Conservation (phyloP, 352 stramenopile genomes). For the Peronosclerospora sorghi region DNA sequence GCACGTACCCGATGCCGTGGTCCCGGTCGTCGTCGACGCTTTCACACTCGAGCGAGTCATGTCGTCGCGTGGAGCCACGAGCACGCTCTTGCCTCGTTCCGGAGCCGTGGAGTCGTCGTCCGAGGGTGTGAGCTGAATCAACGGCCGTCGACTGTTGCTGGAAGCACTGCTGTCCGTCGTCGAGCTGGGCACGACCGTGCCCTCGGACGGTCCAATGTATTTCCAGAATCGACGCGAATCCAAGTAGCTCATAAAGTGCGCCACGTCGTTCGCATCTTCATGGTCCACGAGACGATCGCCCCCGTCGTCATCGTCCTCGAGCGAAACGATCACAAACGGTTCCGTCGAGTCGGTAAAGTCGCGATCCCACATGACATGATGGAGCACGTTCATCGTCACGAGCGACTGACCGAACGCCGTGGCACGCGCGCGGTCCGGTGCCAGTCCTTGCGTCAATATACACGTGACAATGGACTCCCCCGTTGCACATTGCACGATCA, state of each 20-base stretch:
- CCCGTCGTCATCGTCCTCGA: conserved; percentile 22
- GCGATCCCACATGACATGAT: conserved; percentile 79
- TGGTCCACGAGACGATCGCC: neutral
- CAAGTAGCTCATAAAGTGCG: conserved; percentile 75
- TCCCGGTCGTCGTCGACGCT: too few species aligned
- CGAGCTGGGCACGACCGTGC: conserved; percentile 10
- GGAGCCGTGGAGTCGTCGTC: conserved; percentile 14
- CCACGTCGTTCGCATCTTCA: conserved; percentile 39
- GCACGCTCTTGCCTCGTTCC: too few species aligned
- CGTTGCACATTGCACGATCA: conserved; percentile 48
- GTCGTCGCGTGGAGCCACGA: too few species aligned
- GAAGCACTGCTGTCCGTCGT: conserved; percentile 16
- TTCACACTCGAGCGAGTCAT: conserved; percentile 2
- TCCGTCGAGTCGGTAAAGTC: conserved; percentile 74
- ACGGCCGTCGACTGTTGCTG: conserved; percentile 13
- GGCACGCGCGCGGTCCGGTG: conserved; percentile 37
- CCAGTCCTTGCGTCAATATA: conserved; percentile 42
- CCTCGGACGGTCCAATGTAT: conserved; percentile 34
- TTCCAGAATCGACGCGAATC: conserved; percentile 77
- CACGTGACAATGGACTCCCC: conserved; percentile 66
- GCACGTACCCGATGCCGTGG: neutral
- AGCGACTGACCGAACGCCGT: conserved; percentile 43
- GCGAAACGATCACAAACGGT: conserved; percentile 41
- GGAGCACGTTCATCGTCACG: conserved; percentile 75
- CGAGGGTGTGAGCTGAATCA: conserved; percentile 4